Conservation (phyloP, 345 rosid genomes). For the Capsella bursapastoris region DNA sequence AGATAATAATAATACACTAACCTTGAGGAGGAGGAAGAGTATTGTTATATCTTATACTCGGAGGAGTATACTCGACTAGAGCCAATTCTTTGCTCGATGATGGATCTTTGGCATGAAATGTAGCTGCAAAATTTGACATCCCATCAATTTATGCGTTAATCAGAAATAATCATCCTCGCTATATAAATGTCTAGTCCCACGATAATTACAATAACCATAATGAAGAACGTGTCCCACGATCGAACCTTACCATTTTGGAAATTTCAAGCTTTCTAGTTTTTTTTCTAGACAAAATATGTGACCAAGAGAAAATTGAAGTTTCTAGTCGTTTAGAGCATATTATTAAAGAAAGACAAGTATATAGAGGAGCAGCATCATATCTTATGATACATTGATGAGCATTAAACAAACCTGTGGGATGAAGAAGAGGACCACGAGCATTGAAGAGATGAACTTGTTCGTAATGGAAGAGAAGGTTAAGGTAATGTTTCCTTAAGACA, state of each 20-base stretch:
- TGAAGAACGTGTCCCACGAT: constrained; percentile 28
- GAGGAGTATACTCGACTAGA: constrained; percentile 63
- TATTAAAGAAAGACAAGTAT: background rate
- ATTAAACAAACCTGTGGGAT: constrained; percentile 56
- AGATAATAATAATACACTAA: constrained; percentile 29
- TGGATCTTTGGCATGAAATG: constrained; percentile 50
- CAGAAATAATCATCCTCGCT: background rate
- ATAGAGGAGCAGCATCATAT: background rate
- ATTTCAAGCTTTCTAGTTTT: no score
- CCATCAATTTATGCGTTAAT: background rate
- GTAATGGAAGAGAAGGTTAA: constrained; percentile 77
- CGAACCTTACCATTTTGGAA: background rate
- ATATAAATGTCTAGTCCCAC: background rate
- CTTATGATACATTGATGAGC: constrained; percentile 2
- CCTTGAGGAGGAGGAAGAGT: constrained; percentile 58
- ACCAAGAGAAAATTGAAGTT: no score
- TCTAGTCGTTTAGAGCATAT: background rate
- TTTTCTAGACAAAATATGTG: no score
- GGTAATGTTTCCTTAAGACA: constrained; percentile 88
- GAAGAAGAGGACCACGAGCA: constrained; percentile 62
- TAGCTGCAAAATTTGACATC: constrained; percentile 45
- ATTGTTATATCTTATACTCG: constrained; percentile 39
- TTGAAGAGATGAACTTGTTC: constrained; percentile 87
- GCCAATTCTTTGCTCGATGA: constrained; percentile 59
- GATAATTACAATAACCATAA: background rate